Percentiles rank a stretch among this genome's conserved stretches.
phyloP scores from a whole-genome alignment of 2,329 filamentous ascomycete genomes.

The Alternaria ethzedia region DNA sequence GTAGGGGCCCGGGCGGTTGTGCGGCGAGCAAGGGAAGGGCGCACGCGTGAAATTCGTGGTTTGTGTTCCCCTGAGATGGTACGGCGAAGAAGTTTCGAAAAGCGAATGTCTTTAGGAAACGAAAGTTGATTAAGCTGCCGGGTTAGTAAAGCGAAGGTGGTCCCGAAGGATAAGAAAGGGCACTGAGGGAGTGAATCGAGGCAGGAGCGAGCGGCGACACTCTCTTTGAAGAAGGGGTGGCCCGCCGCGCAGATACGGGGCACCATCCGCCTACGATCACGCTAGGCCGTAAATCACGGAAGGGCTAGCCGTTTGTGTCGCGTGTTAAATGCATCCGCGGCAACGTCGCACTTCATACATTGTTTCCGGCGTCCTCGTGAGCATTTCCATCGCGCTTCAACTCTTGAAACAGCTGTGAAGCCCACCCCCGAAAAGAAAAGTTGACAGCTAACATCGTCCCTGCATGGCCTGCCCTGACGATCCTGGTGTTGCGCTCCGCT shows the following conservation, averaged over 20 bases:
- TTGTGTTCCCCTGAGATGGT: slow-evolving; percentile 19
- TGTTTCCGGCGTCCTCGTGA: background rate
- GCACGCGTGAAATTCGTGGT: slow-evolving; percentile 3
- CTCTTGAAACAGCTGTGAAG: background rate
- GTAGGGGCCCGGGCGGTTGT: slow-evolving; percentile 10
- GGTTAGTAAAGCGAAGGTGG: slow-evolving; percentile 16
- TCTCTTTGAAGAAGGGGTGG: slow-evolving; percentile 7
- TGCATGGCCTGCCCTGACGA: background rate
- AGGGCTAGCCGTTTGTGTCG: background rate
- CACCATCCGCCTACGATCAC: background rate
- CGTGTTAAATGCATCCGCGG: background rate
- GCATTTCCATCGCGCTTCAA: background rate
- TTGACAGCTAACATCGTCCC: background rate
- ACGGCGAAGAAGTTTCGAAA: slow-evolving; percentile 5
- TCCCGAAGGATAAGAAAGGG: slow-evolving; percentile 1
- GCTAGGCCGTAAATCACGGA: background rate
- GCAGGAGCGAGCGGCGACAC: slow-evolving; percentile 5
- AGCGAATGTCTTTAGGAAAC: slow-evolving; percentile 32
- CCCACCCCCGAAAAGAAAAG: background rate
- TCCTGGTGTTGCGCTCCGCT: slow-evolving; percentile 2
- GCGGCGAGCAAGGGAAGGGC: background rate
- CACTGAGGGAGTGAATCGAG: background rate
- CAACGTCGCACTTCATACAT: background rate
- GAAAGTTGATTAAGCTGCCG: background rate
- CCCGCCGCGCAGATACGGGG: slow-evolving; percentile 2